A percentile compares a stretch with the other conserved stretches of the same genome.
Conservation (phyloP, 768 basidiomycete species). For the Lanmaoa pseudosensibilis region DNA sequence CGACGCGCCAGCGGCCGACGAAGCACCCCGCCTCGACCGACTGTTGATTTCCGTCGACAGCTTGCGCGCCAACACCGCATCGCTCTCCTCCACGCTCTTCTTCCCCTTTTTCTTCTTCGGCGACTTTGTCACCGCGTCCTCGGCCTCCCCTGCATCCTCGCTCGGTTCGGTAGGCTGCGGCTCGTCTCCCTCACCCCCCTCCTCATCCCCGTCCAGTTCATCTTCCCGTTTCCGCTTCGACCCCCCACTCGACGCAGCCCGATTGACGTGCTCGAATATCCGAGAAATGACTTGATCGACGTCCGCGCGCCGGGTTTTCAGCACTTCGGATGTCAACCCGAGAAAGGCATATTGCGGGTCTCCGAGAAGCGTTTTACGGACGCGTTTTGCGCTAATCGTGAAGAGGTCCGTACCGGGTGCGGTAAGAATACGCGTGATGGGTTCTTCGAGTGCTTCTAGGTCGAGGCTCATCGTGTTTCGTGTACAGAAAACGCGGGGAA, state of each 20-base stretch:
- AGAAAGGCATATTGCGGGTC: slow-evolving; percentile 35
- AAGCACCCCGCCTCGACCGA: slow-evolving; percentile 48
- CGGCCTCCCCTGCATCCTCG: slow-evolving; percentile 10
- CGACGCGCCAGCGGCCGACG: slow-evolving; percentile 36
- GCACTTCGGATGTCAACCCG: slow-evolving; percentile 52
- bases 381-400: slow-evolving; percentile 86
- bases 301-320: slow-evolving; percentile 66
- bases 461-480: slow-evolving; percentile 49
- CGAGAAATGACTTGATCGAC: slow-evolving; percentile 68
- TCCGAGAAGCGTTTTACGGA: slow-evolving; percentile 71
- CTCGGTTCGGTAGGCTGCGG: slow-evolving; percentile 13
- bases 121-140: slow-evolving; percentile 20
- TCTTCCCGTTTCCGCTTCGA: slow-evolving; percentile 31
- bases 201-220: not conserved
- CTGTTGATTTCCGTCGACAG: slow-evolving; percentile 70
- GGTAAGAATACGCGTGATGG: slow-evolving; percentile 67
- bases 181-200: slow-evolving; percentile 22
- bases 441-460: slow-evolving; percentile 53
- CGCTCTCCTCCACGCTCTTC: slow-evolving; percentile 54
- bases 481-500: not conserved
- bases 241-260: slow-evolving; percentile 24
- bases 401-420: slow-evolving; percentile 75
- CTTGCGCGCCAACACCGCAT: slow-evolving; percentile 70
- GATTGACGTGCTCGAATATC: slow-evolving; percentile 63
- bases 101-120: slow-evolving; percentile 48